Percentiles rank a stretch among this genome's conserved stretches.
These are phyloP conservation scores for Areca catechu DNA, from an alignment of 176 grass and related monocot species.

Conservation along the genomic window DNA sequence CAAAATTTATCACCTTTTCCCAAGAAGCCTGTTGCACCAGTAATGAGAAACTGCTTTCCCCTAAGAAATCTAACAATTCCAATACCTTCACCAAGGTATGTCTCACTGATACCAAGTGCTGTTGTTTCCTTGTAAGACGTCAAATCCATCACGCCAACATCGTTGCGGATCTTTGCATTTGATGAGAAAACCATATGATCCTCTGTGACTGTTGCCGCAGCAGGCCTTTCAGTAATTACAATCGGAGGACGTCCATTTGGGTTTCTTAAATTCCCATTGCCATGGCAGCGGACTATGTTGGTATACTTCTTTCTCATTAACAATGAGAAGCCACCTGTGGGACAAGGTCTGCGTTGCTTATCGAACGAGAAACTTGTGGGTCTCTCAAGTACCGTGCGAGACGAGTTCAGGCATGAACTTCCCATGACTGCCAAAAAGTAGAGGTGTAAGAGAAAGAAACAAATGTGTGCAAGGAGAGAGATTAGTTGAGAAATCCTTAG, in stretches of 20 bases:
- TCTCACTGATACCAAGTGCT: background rate
- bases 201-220: background rate
- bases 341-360: background rate
- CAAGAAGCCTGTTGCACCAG: conserved; percentile 85
- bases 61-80: conserved; percentile 57
- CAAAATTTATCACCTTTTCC: conserved; percentile 46
- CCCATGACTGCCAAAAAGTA: conserved; percentile 40
- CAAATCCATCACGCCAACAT: background rate
- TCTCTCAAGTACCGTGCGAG: conserved; percentile 26
- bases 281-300: conserved; percentile 6
- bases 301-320: background rate
- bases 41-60: conserved; percentile 76
- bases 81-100: conserved; percentile 18
- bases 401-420: conserved; percentile 63
- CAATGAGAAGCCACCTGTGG: conserved; percentile 8
- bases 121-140: background rate
- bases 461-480: conserved; percentile 10
- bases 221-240: too few relatives aligned
- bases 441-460: conserved; percentile 21
- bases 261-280: conserved; percentile 8
- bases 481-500: conserved; percentile 26
- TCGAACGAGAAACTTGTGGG: conserved; percentile 3
- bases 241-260: background rate
- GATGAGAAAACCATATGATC: background rate
- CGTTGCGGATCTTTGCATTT: background rate